Conservation (phyloP, 2,329 filamentous ascomycete species). For the Aspergillus fijiensis region DNA sequence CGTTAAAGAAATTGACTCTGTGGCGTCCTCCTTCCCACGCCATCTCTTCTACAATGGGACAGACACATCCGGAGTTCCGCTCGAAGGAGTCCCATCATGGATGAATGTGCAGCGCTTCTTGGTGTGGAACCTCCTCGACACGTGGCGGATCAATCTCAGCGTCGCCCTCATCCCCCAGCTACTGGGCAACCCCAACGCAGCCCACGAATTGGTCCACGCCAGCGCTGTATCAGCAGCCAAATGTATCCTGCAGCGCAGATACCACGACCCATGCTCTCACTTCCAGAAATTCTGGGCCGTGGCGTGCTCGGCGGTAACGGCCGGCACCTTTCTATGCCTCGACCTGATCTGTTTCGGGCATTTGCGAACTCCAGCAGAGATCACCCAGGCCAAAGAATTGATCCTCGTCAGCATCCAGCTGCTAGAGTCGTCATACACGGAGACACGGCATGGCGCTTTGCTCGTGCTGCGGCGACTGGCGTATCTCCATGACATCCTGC, state of each 20-base stretch:
- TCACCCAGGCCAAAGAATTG: not conserved
- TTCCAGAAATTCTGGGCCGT: constrained; percentile 4
- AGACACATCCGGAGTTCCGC: not conserved
- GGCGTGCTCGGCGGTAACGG: not conserved
- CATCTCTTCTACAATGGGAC: not conserved
- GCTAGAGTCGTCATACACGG: not conserved
- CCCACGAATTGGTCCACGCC: not conserved
- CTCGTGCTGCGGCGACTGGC: not conserved
- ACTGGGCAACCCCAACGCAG: not conserved
- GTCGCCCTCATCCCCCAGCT: not conserved
- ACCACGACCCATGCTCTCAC: not conserved
- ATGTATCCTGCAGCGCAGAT: not conserved
- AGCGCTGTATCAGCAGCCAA: not conserved
- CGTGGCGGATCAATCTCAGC: constrained; percentile 2
- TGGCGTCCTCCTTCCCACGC: not conserved
- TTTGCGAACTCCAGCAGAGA: not conserved
- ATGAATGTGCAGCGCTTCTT: not conserved
- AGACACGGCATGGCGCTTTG: constrained; percentile 2
- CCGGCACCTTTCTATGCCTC: constrained; percentile 3
- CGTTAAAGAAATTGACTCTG: not conserved
- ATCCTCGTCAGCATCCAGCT: not conserved
- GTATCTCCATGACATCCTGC: not conserved
- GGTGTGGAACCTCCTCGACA: not conserved
- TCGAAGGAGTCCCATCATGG: not conserved
- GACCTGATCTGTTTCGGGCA: constrained; percentile 1